A percentile compares a stretch with the other conserved stretches of the same genome.
Evolutionary conservation across 1,284 basidiomycete genomes (phyloP).

Genomic region (Butyriboletus appendiculatus): DNA sequence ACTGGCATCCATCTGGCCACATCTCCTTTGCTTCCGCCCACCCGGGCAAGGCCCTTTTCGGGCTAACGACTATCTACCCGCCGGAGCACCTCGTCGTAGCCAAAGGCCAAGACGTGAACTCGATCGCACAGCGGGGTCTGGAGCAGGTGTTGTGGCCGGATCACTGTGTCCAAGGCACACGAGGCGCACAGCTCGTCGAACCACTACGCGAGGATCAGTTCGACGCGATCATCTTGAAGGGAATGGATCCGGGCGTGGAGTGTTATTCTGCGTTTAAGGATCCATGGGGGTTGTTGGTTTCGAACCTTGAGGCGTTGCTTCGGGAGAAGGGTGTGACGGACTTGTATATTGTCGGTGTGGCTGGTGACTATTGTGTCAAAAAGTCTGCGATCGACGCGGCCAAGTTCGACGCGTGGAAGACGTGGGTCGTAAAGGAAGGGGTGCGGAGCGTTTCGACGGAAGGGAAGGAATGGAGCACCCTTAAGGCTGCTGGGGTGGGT

Average conservation of each 20-base stretch:
- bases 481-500: slow-evolving; percentile 33
- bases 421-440: slow-evolving; percentile 50
- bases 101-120: slow-evolving; percentile 17
- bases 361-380: slow-evolving; percentile 56
- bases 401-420: slow-evolving; percentile 39
- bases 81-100: slow-evolving; percentile 36
- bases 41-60: slow-evolving; percentile 34
- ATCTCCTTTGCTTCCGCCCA: slow-evolving; percentile 53
- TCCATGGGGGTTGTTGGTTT: slow-evolving; percentile 43
- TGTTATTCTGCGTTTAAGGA: slow-evolving; percentile 56
- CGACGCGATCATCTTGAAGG: slow-evolving; percentile 46
- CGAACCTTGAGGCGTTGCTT: slow-evolving; percentile 40
- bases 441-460: slow-evolving; percentile 38
- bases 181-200: slow-evolving; percentile 44
- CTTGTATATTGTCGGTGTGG: slow-evolving; percentile 49
- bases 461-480: slow-evolving; percentile 40
- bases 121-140: slow-evolving; percentile 29
- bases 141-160: slow-evolving; percentile 54
- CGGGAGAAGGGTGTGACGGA: slow-evolving; percentile 43
- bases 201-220: slow-evolving; percentile 41
- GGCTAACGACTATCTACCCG: slow-evolving; percentile 41
- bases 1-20: slow-evolving; percentile 50
- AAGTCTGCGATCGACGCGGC: slow-evolving; percentile 47
- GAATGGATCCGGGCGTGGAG: slow-evolving; percentile 45
- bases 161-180: slow-evolving; percentile 48